Evolutionary conservation across 345 rosid species (phyloP), one percentile per base, ranked within the genome.

Genomic region (Mangifera indica): DNA sequence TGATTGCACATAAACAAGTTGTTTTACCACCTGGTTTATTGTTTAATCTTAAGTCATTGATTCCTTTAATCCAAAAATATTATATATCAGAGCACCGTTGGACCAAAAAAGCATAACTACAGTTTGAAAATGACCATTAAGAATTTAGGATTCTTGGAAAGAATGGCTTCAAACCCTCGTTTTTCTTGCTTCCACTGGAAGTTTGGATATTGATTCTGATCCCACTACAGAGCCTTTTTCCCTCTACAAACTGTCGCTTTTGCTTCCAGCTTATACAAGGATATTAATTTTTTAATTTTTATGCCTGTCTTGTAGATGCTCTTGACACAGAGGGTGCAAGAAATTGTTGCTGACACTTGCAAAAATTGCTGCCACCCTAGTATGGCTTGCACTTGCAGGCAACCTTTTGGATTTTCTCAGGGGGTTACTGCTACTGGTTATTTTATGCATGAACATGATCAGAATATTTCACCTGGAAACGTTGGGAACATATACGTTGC

Each of bases 271-370:
- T 71, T 78, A 13, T 51, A 52, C 60, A 20, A 63, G 55, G 46
- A 57, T 65, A 65, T 67, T 62, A 21, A 76, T 44, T 60, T 72
- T 3, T 77, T 61, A 74, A 46, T 52, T 72, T 25, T 18, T 77
- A 70, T 75, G 48, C 63, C 75, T 69, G 53, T 71, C 29, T n/a
- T 81, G 75, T 79, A 92, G 98, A 95, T 88, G 96, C 98, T 95
- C 66, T 86, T 95, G 70, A 89, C 88, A 81, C 96, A 89, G 75
- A 84, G 90, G 81, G 97, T 95, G 71, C 96, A 89, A 73, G 96
- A 92, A 83, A 84, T 88, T 75, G 91, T 85, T 76, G 97, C 90
- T 45, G 89, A 90, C 77, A 86, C 98, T 20, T 92, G 98, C 90
- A 92, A 85, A 84, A 87, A 75, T 52, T 92, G 97, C 83, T 90